Conservation (phyloP, 495 filamentous ascomycete species). For the Neurospora sp. region DNA sequence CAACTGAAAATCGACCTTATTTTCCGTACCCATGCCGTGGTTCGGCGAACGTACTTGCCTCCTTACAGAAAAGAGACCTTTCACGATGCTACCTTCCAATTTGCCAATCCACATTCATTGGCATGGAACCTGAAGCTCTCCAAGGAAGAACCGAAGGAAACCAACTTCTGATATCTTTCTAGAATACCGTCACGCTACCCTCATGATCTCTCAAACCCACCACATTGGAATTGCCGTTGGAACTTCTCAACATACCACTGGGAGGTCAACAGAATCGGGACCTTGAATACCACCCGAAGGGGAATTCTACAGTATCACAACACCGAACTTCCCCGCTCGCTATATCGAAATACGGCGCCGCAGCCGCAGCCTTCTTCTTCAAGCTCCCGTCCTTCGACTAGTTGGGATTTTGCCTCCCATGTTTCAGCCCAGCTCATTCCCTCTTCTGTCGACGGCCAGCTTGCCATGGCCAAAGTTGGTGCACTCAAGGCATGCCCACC, state of each 20-base stretch:
- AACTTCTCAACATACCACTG: neutral
- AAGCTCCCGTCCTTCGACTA: neutral
- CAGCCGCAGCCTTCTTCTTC: neutral
- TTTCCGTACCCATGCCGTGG: neutral
- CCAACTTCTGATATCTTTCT: neutral
- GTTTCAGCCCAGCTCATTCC: neutral
- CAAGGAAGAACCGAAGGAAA: neutral
- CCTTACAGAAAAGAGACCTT: neutral
- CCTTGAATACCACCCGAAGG: neutral
- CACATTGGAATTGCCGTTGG: neutral
- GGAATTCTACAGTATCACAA: neutral
- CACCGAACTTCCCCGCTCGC: neutral
- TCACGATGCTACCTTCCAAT: neutral
- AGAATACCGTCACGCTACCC: neutral
- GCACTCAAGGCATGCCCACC: neutral
- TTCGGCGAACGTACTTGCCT: neutral
- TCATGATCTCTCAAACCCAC: neutral
- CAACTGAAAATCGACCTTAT: neutral
- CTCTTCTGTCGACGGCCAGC: neutral
- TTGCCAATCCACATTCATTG: neutral
- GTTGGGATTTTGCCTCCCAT: neutral
- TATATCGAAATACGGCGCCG: neutral
- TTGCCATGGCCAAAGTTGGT: conserved; percentile 5
- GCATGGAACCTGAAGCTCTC: neutral
- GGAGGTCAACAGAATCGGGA: neutral